A percentile compares a stretch with the other conserved stretches of the same genome.
Evolutionary conservation across 306 rosid genomes (phyloP).

Genomic region (Fragaria iinumae): DNA sequence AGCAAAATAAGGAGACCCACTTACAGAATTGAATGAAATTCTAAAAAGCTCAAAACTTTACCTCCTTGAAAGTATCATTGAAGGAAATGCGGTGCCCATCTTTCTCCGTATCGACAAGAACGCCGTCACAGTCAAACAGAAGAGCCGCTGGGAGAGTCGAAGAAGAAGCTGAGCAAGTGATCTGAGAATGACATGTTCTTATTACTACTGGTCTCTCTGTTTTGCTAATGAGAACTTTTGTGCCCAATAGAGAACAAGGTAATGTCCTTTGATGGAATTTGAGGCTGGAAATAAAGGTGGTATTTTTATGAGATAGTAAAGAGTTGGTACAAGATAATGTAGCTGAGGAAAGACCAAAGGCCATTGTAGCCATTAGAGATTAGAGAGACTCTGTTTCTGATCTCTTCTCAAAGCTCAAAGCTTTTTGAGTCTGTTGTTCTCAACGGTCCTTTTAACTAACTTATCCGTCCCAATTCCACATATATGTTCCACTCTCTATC

Average conservation of each 20-base stretch:
- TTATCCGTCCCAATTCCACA: constrained; percentile 12
- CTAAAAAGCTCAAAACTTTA: constrained; percentile 12
- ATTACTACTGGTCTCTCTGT: constrained; percentile 15
- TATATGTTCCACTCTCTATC: neutral
- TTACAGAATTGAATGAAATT: neutral
- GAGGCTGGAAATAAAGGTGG: constrained; percentile 29
- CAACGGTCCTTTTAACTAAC: constrained; percentile 6
- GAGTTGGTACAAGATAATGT: constrained; percentile 41
- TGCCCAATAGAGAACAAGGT: constrained; percentile 41
- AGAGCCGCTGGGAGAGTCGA: constrained; percentile 80
- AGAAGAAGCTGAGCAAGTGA: constrained; percentile 61
- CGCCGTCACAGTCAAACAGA: constrained; percentile 95
- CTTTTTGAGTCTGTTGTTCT: neutral
- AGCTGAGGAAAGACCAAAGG: constrained; percentile 52
- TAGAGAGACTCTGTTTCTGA: neutral
- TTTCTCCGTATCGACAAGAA: constrained; percentile 94
- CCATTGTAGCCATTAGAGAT: constrained; percentile 52
- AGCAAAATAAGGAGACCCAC: constrained; percentile 4
- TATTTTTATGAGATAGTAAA: constrained; percentile 25
- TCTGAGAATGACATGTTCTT: constrained; percentile 20
- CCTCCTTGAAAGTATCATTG: constrained; percentile 90
- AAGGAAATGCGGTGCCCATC: constrained; percentile 95
- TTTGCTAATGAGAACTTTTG: constrained; percentile 23
- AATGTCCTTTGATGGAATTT: constrained; percentile 36
- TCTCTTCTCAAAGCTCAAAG: constrained; percentile 5